Evolutionary conservation across 371 early-diverging fungal species (phyloP).

Genomic region (Funneliformis caledonium): DNA sequence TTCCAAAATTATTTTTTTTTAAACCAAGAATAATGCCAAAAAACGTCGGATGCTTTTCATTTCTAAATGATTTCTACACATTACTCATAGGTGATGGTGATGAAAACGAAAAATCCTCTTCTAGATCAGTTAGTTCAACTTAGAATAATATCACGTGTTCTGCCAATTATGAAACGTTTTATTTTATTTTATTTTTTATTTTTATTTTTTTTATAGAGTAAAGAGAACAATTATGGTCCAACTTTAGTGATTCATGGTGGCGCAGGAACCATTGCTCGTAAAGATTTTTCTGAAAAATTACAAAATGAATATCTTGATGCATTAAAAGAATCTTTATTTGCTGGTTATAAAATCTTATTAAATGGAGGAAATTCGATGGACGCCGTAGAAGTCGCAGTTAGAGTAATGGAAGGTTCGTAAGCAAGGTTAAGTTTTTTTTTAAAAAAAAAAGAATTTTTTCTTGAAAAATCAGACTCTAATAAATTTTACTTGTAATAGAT

Average conservation of each 20-base stretch:
- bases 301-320: slow-evolving; percentile 46
- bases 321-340: slow-evolving; percentile 45
- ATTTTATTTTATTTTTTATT: too few species aligned
- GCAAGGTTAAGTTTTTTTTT: neutral
- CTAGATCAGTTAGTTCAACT: too few species aligned
- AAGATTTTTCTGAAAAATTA: slow-evolving; percentile 45
- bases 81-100: too few species aligned
- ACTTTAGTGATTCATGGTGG: slow-evolving; percentile 57
- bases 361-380: slow-evolving; percentile 50
- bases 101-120: too few species aligned
- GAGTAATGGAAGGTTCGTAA: slow-evolving; percentile 49
- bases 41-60: too few species aligned
- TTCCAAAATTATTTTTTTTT: too few species aligned
- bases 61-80: too few species aligned
- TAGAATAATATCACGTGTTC: too few species aligned
- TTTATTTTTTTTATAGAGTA: too few species aligned
- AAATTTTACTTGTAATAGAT: slow-evolving; percentile 42
- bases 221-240: slow-evolving; percentile 26
- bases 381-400: slow-evolving; percentile 54
- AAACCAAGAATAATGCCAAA: too few species aligned
- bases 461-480: neutral
- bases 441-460: neutral
- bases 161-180: too few species aligned
- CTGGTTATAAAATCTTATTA: slow-evolving; percentile 47
- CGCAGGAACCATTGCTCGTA: slow-evolving; percentile 52